phyloP scores from a whole-genome alignment of 306 rosid genomes.

The Dalbergia cochinchinensis region DNA sequence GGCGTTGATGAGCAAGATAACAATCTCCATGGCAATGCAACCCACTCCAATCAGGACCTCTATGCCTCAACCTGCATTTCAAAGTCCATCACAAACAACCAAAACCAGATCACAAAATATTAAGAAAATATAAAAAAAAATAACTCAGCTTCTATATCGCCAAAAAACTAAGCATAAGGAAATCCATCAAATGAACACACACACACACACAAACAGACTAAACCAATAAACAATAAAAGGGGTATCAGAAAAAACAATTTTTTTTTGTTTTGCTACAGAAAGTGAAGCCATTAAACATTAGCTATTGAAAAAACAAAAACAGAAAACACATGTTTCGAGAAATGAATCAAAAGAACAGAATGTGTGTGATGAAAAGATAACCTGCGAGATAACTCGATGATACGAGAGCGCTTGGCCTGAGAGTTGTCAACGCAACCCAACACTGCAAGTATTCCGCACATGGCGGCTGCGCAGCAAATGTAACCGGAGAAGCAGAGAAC shows the following conservation, averaged over 20 bases:
- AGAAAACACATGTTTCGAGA: neutral
- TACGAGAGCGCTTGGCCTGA: constrained; percentile 88
- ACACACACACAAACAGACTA: neutral
- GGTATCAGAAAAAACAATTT: neutral
- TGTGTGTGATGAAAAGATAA: constrained; percentile 15
- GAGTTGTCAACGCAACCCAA: constrained; percentile 81
- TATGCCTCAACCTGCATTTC: constrained; percentile 71
- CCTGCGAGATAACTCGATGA: constrained; percentile 92
- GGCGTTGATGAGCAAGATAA: constrained; percentile 92
- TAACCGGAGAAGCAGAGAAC: constrained; percentile 9
- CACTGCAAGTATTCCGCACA: constrained; percentile 98
- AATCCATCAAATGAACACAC: neutral
- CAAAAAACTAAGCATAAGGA: neutral
- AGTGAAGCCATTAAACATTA: neutral
- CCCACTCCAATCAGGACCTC: constrained; percentile 99
- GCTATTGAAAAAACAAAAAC: neutral
- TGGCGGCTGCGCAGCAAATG: constrained; percentile 55
- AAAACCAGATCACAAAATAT: neutral
- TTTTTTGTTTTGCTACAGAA: constrained; percentile 19
- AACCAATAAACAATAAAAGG: constrained; percentile 1
- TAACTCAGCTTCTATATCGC: neutral
- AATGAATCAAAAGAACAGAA: neutral
- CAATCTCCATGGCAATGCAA: constrained; percentile 80
- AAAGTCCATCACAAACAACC: constrained; percentile 19
- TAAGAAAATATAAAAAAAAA: neutral